These are phyloP conservation scores for Xylariales sp. DNA, from an alignment of 2,329 filamentous ascomycete genomes.

Conservation along the genomic window DNA sequence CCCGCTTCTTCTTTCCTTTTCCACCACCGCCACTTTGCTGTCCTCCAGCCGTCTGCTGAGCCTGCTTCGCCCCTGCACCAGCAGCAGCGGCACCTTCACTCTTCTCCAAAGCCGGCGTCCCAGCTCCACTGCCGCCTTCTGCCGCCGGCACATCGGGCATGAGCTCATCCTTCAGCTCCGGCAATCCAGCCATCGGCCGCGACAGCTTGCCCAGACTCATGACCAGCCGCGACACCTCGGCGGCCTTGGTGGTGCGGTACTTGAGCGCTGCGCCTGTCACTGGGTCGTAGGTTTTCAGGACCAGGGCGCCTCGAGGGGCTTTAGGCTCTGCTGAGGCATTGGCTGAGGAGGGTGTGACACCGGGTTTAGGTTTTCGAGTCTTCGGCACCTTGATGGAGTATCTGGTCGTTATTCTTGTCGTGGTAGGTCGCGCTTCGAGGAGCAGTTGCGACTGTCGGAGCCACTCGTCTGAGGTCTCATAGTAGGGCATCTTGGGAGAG, in stretches of 20 bases:
- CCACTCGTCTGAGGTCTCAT: slow-evolving; percentile 83
- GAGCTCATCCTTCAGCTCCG: slow-evolving; percentile 34
- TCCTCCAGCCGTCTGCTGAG: slow-evolving; percentile 20
- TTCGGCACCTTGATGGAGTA: slow-evolving; percentile 59
- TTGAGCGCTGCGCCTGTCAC: slow-evolving; percentile 77
- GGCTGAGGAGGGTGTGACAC: slow-evolving; percentile 23
- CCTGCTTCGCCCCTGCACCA: slow-evolving; percentile 20
- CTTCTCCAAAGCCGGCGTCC: slow-evolving; percentile 9
- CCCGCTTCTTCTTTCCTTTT: slow-evolving; percentile 67
- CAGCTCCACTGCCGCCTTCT: slow-evolving; percentile 15
- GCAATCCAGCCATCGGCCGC: slow-evolving; percentile 59
- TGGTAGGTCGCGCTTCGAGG: slow-evolving; percentile 78
- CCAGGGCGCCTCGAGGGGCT: slow-evolving; percentile 63
- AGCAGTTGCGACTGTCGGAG: slow-evolving; percentile 82
- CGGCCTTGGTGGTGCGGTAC: slow-evolving; percentile 86
- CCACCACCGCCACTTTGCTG: slow-evolving; percentile 29
- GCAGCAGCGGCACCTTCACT: slow-evolving; percentile 19
- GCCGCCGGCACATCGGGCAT: slow-evolving; percentile 36
- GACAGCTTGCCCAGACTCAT: slow-evolving; percentile 71
- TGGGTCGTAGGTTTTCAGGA: slow-evolving; percentile 87
- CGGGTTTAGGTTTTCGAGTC: slow-evolving; percentile 18
- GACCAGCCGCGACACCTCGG: slow-evolving; percentile 81
- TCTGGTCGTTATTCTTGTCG: slow-evolving; percentile 84
- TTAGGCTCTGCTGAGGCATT: slow-evolving; percentile 21
- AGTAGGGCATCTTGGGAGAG: slow-evolving; percentile 64